These are phyloP conservation scores for Fusarium multiceps DNA, from an alignment of 2,329 filamentous ascomycete species.

Conservation along the genomic window DNA sequence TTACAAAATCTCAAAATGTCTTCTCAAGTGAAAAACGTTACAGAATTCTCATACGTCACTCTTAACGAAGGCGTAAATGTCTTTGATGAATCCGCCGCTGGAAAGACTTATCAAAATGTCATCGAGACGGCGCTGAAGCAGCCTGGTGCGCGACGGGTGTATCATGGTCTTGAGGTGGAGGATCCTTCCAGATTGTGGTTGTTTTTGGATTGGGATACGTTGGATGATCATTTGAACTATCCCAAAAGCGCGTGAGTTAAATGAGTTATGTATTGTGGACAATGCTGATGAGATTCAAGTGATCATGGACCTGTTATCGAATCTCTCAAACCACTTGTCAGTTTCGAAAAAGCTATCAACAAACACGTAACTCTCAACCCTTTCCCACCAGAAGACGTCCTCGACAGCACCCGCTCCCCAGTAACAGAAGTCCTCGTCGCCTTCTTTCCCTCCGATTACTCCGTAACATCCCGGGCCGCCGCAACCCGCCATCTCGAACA, in stretches of 20 bases:
- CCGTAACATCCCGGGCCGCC: conserved; percentile 29
- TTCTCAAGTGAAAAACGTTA: conserved; percentile 33
- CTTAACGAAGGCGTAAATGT: conserved; percentile 32
- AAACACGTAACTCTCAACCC: conserved; percentile 42
- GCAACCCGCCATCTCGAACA: conserved; percentile 33
- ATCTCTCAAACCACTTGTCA: conserved; percentile 29
- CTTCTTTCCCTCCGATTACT: conserved; percentile 40
- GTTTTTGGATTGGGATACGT: conserved; percentile 44
- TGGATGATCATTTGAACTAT: conserved; percentile 36
- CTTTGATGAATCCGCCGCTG: conserved; percentile 27
- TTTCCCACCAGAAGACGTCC: conserved; percentile 39
- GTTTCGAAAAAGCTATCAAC: conserved; percentile 30
- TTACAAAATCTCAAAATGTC: too few species aligned
- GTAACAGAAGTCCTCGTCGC: conserved; percentile 40
- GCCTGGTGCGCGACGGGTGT: conserved; percentile 40
- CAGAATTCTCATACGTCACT: conserved; percentile 39
- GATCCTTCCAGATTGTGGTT: conserved; percentile 41
- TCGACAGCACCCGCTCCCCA: conserved; percentile 33
- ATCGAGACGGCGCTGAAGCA: conserved; percentile 38
- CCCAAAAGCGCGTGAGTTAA: conserved; percentile 31
- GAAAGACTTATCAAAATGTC: conserved; percentile 28
- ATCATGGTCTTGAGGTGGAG: conserved; percentile 43
- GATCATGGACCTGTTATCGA: conserved; percentile 30
- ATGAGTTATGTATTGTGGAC: fast-evolving
- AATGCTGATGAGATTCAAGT: neutral